phyloP scores from a whole-genome alignment of 495 filamentous ascomycete species.

The Cetradonia linearis region DNA sequence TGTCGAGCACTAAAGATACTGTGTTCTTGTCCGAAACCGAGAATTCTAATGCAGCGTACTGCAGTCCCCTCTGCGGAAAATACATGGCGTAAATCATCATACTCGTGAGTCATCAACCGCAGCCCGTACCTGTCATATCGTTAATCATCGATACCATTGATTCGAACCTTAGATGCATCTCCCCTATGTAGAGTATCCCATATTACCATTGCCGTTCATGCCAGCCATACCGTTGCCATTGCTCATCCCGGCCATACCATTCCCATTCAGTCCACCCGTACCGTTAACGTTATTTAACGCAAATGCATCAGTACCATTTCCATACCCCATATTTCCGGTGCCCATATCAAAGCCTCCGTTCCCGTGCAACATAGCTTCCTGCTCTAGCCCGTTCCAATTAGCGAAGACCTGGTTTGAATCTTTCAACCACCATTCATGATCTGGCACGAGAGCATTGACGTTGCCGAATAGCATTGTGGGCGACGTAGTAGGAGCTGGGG shows the following conservation, averaged over 20 bases:
- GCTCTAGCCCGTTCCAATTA: conserved; percentile 35
- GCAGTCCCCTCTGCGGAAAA: too few relatives aligned
- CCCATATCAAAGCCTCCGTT: conserved; percentile 11
- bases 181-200: neutral
- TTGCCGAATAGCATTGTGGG: conserved; percentile 34
- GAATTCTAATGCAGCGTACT: too few relatives aligned
- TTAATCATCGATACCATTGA: too few relatives aligned
- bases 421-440: conserved; percentile 51
- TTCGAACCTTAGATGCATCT: too few relatives aligned
- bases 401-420: conserved; percentile 41
- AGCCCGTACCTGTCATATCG: too few relatives aligned
- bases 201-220: neutral
- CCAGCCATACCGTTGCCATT: neutral
- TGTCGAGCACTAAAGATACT: too few relatives aligned
- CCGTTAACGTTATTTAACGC: neutral
- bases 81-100: too few relatives aligned
- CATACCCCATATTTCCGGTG: conserved; percentile 11
- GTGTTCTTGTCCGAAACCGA: too few relatives aligned
- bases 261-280: neutral
- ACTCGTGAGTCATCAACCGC: too few relatives aligned
- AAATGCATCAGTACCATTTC: neutral
- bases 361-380: conserved; percentile 12
- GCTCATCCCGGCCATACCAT: neutral
- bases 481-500: conserved; percentile 2
- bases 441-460: conserved; percentile 41